phyloP scores from a whole-genome alignment of 768 basidiomycete genomes.

The Scleroderma citrinum region DNA sequence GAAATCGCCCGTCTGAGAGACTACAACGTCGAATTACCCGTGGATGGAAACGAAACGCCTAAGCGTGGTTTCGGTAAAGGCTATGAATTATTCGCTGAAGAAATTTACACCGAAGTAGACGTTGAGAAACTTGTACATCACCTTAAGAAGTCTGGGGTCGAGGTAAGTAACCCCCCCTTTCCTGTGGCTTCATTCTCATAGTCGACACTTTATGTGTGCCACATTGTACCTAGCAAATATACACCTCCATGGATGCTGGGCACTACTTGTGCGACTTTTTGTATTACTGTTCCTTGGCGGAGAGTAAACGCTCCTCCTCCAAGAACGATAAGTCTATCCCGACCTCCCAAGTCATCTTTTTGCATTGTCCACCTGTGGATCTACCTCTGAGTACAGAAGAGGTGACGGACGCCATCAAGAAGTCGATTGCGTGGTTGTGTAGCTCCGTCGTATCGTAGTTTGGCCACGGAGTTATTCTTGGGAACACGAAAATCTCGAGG shows the following conservation, averaged over 20 bases:
- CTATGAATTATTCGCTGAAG: slow-evolving; percentile 31
- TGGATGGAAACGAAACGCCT: slow-evolving; percentile 25
- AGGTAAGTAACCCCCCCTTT: slow-evolving; percentile 20
- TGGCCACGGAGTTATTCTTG: too few relatives aligned
- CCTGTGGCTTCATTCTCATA: slow-evolving; percentile 3
- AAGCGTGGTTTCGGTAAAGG: slow-evolving; percentile 33
- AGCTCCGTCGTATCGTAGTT: neutral
- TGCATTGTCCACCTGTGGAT: slow-evolving; percentile 66
- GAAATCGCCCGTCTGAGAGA: slow-evolving; percentile 22
- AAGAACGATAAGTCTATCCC: slow-evolving; percentile 27
- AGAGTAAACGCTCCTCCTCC: slow-evolving; percentile 43
- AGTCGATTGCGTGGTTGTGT: slow-evolving; percentile 55
- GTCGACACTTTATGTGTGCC: neutral
- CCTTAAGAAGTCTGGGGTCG: slow-evolving; percentile 26
- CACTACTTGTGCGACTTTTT: slow-evolving; percentile 75
- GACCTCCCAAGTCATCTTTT: slow-evolving; percentile 46
- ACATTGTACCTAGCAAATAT: slow-evolving; percentile 49
- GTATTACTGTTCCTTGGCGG: slow-evolving; percentile 71
- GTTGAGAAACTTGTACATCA: slow-evolving; percentile 32
- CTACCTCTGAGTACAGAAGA: slow-evolving; percentile 60
- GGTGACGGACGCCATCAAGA: slow-evolving; percentile 59
- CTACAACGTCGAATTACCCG: slow-evolving; percentile 20
- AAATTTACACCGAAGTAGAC: slow-evolving; percentile 32
- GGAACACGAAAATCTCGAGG: too few relatives aligned
- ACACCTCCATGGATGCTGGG: slow-evolving; percentile 70